Conservation (phyloP, 192 early-diverging fungal species). For the Podila minutissima region DNA sequence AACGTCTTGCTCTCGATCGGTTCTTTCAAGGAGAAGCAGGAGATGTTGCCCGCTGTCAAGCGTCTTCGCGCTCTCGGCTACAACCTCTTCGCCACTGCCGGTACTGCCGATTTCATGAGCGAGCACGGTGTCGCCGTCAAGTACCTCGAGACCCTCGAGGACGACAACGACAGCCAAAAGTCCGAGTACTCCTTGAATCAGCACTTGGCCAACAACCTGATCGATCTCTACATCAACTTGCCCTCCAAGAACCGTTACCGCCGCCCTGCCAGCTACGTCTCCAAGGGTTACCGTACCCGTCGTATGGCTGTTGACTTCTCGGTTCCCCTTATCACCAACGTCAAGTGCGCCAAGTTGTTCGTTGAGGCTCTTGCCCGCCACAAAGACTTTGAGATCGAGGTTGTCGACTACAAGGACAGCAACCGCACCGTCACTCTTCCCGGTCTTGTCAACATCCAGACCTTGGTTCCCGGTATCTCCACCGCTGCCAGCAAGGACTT, state of each 20-base stretch:
- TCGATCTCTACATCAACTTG: constrained; percentile 99
- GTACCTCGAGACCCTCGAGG: constrained; percentile 86
- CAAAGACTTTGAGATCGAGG: constrained; percentile 72
- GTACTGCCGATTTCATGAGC: constrained; percentile 96
- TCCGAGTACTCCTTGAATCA: constrained; percentile 94
- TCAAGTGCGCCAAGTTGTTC: constrained; percentile 99
- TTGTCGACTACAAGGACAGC: constrained; percentile 93
- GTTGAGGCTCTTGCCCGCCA: constrained; percentile 92
- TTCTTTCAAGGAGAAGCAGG: constrained; percentile 98
- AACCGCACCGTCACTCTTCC: constrained; percentile 86
- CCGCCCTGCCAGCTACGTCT: constrained; percentile 94
- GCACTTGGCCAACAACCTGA: constrained; percentile 95
- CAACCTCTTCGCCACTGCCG: constrained; percentile 94
- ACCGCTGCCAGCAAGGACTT: constrained; percentile 62
- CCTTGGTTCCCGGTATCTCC: constrained; percentile 67
- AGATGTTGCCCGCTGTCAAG: constrained; percentile 92
- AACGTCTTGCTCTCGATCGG: constrained; percentile 98
- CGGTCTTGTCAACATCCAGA: constrained; percentile 87
- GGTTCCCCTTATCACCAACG: constrained; percentile 97
- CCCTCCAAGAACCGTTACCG: constrained; percentile 98
- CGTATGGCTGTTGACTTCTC: constrained; percentile 98
- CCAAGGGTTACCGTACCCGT: constrained; percentile 92
- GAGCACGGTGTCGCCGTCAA: constrained; percentile 95
- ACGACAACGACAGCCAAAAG: constrained; percentile 62
- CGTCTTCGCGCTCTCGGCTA: constrained; percentile 87